Evolutionary conservation across 371 early-diverging fungal genomes (phyloP).

Genomic region (Mortierella sp.): DNA sequence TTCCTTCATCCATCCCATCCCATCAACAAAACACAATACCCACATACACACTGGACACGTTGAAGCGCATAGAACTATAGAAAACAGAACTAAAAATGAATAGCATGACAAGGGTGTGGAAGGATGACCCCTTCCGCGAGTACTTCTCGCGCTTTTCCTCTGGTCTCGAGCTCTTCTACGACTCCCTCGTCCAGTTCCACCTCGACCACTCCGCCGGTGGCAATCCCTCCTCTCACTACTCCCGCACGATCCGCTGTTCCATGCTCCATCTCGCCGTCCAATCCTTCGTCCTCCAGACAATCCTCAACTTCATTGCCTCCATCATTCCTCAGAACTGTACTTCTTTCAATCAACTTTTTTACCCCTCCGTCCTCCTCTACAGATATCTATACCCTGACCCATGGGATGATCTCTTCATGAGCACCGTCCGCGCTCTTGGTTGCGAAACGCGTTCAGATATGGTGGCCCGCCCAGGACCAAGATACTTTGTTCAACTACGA

Average conservation of each 20-base stretch:
- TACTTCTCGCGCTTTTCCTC: slow-evolving; percentile 37
- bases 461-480: slow-evolving; percentile 29
- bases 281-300: slow-evolving; percentile 28
- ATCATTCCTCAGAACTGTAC: slow-evolving; percentile 18
- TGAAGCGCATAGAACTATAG: too few species aligned
- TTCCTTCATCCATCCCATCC: too few species aligned
- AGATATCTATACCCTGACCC: slow-evolving; percentile 31
- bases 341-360: slow-evolving; percentile 38
- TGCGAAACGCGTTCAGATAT: slow-evolving; percentile 39
- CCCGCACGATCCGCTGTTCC: slow-evolving; percentile 4
- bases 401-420: slow-evolving; percentile 43
- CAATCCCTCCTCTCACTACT: too few species aligned
- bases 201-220: background rate
- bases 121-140: slow-evolving; percentile 22
- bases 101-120: too few species aligned
- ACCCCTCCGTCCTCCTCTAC: slow-evolving; percentile 29
- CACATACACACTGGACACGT: too few species aligned
- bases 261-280: slow-evolving; percentile 21
- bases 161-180: slow-evolving; percentile 39
- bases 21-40: too few species aligned
- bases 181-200: slow-evolving; percentile 19
- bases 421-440: slow-evolving; percentile 15
- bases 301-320: slow-evolving; percentile 16
- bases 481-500: slow-evolving; percentile 19
- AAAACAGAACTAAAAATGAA: background rate